These are phyloP conservation scores for Gymnopilus dilepis DNA, from an alignment of 768 basidiomycete species.

Conservation along the genomic window DNA sequence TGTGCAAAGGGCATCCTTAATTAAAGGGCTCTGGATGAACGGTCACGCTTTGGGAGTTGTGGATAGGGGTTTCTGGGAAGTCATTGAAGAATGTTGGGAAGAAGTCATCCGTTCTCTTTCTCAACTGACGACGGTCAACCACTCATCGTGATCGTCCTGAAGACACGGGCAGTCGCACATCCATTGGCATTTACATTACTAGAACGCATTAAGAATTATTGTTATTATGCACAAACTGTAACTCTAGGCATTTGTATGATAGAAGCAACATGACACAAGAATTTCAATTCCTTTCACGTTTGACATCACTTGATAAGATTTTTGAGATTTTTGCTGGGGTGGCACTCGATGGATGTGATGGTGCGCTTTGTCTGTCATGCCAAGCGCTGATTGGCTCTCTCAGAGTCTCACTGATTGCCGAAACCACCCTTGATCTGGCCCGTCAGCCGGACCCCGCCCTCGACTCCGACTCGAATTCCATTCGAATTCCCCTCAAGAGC, in stretches of 20 bases:
- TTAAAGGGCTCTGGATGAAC: constrained; percentile 25
- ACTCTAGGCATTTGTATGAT: constrained; percentile 23
- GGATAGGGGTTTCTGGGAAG: constrained; percentile 15
- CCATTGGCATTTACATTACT: constrained; percentile 8
- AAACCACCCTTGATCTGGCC: not conserved
- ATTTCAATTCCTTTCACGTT: not conserved
- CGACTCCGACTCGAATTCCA: no score
- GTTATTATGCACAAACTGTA: constrained; percentile 18
- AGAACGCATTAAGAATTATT: constrained; percentile 8
- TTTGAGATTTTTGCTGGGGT: not conserved
- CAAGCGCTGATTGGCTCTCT: not conserved
- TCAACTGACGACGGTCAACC: not conserved
- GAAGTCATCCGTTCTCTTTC: constrained; percentile 9
- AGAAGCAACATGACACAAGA: not conserved
- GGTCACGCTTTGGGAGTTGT: constrained; percentile 22
- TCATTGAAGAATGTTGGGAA: constrained; percentile 21
- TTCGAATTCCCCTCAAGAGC: no score
- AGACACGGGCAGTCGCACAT: not conserved
- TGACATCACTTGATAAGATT: no score
- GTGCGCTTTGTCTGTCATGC: not conserved
- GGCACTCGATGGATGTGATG: not conserved
- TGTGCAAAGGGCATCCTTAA: constrained; percentile 5
- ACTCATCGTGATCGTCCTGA: constrained; percentile 1
- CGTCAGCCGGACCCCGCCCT: no score
- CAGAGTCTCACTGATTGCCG: no score